Percentiles rank a stretch among this genome's conserved stretches.
These are phyloP conservation scores for Epichloe amarillans DNA, from an alignment of 2,329 filamentous ascomycete species.

Conservation along the genomic window DNA sequence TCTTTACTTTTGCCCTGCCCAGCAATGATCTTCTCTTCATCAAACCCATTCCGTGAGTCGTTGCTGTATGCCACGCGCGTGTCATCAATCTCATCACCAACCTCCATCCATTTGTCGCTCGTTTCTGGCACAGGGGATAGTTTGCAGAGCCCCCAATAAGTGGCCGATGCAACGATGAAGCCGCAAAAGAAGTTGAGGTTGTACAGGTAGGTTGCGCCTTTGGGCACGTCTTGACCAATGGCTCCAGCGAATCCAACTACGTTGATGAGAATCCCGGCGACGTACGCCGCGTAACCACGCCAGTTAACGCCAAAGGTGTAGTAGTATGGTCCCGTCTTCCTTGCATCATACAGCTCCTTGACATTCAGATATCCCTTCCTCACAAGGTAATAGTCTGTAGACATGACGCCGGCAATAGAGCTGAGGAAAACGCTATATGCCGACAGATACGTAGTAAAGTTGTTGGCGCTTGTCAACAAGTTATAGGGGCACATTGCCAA, in stretches of 20 bases:
- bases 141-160: conserved; percentile 60
- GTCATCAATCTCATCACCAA: conserved; percentile 50
- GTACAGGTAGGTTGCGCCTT: conserved; percentile 74
- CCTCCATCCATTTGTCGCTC: conserved; percentile 66
- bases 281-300: conserved; percentile 73
- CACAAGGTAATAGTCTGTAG: conserved; percentile 77
- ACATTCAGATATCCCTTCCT: conserved; percentile 70
- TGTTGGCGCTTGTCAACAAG: conserved; percentile 59
- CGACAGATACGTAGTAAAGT: conserved; percentile 83
- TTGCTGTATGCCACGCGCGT: conserved; percentile 34
- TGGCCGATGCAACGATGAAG: conserved; percentile 51
- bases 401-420: conserved; percentile 83
- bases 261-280: conserved; percentile 75
- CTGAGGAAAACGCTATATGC: conserved; percentile 92
- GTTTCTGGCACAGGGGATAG: conserved; percentile 61
- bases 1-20: conserved; percentile 1
- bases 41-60: conserved; percentile 22
- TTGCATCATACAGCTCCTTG: conserved; percentile 64
- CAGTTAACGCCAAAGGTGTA: conserved; percentile 64
- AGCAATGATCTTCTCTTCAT: conserved; percentile 19
- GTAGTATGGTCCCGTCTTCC: conserved; percentile 56
- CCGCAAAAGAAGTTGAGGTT: conserved; percentile 84
- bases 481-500: conserved; percentile 82
- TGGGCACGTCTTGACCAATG: conserved; percentile 56
- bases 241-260: conserved; percentile 84